Evolutionary conservation across 768 basidiomycete genomes (phyloP), one percentile per base, ranked within the genome.

Genomic region (Heimioporus sp.): DNA sequence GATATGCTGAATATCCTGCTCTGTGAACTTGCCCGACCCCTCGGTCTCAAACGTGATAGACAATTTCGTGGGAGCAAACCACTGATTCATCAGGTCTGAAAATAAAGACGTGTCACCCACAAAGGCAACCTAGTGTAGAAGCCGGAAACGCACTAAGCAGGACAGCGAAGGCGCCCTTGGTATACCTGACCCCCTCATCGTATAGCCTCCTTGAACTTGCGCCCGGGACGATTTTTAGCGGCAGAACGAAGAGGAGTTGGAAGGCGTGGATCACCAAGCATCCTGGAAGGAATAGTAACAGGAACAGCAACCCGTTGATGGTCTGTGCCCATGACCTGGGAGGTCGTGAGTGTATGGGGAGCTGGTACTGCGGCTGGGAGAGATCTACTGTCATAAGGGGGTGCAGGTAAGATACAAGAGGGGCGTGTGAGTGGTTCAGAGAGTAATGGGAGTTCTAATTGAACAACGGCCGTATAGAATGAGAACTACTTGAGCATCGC

Each of bases 81-180:
- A 85, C 60, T 90, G 84, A 58, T 81, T 84, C 76, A 90, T 84
- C 38, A 92, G 66, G 61, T 94, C 88, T 92, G 53, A 17, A 52
- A 43, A 37, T 51, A 13, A 52, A 46, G 20, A 47, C 43, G 35
- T 49, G 20, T 35, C 13, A 35, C 13, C 5, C 16, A 3, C 12
- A 12, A 35, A 13, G 35, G 11, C 24, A 28, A 28, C 24, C 24
- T 6, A 28, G 24, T 28, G 24, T 28, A 28, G 24, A 28, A 28
- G 24, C 24, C 24, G 10, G 35, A 13, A 38, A 78, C 83, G 64
- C 60, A 91, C 91, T 80, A 63, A 90, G 69, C 28, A 95, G 75
- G 57, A 76, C 75, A 17, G 83, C 91, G 69, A 92, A 93, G 15
- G 86, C 78, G 24, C 87, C 90, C 71, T 95, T 93, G 51, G 89